Percentiles rank a stretch among this genome's conserved stretches.
phyloP scores from a whole-genome alignment of 148 eudicot species.

The Amaranthus cruentus region DNA sequence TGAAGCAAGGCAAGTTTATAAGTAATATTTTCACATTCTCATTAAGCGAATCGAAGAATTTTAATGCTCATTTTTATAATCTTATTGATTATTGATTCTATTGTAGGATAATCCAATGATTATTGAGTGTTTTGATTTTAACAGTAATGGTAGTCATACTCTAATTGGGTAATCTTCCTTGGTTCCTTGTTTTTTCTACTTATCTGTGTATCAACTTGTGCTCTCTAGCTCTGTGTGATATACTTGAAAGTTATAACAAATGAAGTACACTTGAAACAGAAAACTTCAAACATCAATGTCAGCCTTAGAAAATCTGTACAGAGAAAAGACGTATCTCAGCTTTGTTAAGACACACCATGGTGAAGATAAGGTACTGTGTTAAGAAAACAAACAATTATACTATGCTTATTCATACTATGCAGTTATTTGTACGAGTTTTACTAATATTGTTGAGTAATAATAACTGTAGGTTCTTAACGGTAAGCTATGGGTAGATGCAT shows the following conservation, averaged over 20 bases:
- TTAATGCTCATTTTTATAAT: not conserved
- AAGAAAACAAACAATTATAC: too few species aligned
- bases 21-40: conserved; percentile 1
- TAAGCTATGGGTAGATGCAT: conserved; percentile 69
- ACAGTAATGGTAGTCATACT: conserved; percentile 62
- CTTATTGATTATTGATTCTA: not conserved
- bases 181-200: not conserved
- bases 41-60: not conserved
- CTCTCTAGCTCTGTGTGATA: not conserved
- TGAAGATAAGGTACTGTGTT: conserved; percentile 59
- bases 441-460: conserved; percentile 3
- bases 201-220: not conserved
- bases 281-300: conserved; percentile 70
- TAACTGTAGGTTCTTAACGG: conserved; percentile 67
- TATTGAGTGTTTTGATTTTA: conserved; percentile 89
- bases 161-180: conserved; percentile 59
- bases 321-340: conserved; percentile 48
- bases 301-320: conserved; percentile 56
- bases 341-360: conserved; percentile 47
- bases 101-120: conserved; percentile 74
- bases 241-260: not conserved
- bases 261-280: conserved; percentile 38
- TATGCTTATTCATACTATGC: too few species aligned
- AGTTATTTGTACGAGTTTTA: not conserved
- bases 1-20: conserved; percentile 64